A percentile compares a stretch with the other conserved stretches of the same genome.
Evolutionary conservation across 768 basidiomycete species (phyloP).

Genomic region (Lenzites betulinus): DNA sequence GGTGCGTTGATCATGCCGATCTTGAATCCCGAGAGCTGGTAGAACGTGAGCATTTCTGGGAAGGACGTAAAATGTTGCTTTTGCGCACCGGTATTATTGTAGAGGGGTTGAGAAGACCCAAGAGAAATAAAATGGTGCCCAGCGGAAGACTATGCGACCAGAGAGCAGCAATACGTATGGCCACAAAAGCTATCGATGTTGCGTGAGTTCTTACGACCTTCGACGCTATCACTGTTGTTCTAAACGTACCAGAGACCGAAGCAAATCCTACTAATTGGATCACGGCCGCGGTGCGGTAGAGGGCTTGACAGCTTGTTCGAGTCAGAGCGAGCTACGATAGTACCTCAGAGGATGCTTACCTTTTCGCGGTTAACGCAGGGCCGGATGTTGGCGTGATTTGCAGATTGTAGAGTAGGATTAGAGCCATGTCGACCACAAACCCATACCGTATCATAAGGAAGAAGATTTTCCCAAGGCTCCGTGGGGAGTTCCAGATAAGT

Average conservation of each 20-base stretch:
- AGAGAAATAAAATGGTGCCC: background rate
- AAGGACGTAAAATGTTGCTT: too few relatives aligned
- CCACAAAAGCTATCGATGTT: constrained; percentile 5
- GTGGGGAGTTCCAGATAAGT: background rate
- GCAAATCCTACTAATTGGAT: background rate
- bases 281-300: background rate
- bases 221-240: too few relatives aligned
- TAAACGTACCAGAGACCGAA: background rate
- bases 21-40: background rate
- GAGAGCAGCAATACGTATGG: background rate
- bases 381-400: background rate
- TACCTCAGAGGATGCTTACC: background rate
- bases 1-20: background rate
- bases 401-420: background rate
- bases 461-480: background rate
- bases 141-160: constrained; percentile 1
- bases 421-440: background rate
- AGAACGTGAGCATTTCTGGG: too few relatives aligned
- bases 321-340: background rate
- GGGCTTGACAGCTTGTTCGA: background rate
- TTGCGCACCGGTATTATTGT: background rate
- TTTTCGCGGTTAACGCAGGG: background rate
- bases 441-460: background rate
- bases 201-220: too few relatives aligned
- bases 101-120: background rate